Conservation (phyloP, 2,329 filamentous ascomycete genomes). For the Ophiostoma perfectum region DNA sequence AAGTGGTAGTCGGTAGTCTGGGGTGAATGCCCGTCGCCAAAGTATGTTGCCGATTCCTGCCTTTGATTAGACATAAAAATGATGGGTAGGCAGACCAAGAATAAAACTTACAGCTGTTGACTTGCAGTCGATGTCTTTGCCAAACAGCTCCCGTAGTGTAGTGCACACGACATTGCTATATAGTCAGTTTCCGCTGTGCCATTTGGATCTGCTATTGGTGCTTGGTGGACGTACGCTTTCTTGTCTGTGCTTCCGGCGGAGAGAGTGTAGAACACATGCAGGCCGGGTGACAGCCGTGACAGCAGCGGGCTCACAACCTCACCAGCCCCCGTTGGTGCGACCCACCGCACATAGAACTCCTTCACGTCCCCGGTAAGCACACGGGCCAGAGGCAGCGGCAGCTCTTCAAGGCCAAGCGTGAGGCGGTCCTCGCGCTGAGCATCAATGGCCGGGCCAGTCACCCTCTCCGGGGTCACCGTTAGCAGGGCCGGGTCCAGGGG, state of each 20-base stretch:
- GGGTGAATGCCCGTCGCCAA: constrained; percentile 46
- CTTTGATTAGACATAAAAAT: constrained; percentile 29
- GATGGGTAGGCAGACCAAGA: too few species aligned
- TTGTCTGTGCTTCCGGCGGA: not conserved
- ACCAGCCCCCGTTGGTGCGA: constrained; percentile 55
- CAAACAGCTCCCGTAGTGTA: constrained; percentile 54
- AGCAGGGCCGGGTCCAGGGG: constrained; percentile 61
- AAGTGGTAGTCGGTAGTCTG: constrained; percentile 63
- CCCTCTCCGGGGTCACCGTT: constrained; percentile 48
- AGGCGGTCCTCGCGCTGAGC: constrained; percentile 74
- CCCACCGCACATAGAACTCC: constrained; percentile 76
- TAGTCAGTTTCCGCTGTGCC: not conserved
- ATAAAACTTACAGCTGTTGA: constrained; percentile 39
- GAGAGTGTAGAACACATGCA: constrained; percentile 78
- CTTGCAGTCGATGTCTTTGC: constrained; percentile 48
- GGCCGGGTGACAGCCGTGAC: constrained; percentile 69
- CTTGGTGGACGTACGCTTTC: constrained; percentile 17
- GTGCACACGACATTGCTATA: constrained; percentile 51
- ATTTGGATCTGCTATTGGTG: not conserved
- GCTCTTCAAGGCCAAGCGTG: constrained; percentile 66
- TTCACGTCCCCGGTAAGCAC: constrained; percentile 56
- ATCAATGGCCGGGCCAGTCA: constrained; percentile 52
- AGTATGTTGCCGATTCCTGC: constrained; percentile 54
- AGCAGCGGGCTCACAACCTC: constrained; percentile 62
- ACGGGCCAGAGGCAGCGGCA: constrained; percentile 61